Percentiles rank a stretch among this genome's conserved stretches.
Evolutionary conservation across 495 filamentous ascomycete genomes (phyloP).

Genomic region (Penicillium bovifimosum): DNA sequence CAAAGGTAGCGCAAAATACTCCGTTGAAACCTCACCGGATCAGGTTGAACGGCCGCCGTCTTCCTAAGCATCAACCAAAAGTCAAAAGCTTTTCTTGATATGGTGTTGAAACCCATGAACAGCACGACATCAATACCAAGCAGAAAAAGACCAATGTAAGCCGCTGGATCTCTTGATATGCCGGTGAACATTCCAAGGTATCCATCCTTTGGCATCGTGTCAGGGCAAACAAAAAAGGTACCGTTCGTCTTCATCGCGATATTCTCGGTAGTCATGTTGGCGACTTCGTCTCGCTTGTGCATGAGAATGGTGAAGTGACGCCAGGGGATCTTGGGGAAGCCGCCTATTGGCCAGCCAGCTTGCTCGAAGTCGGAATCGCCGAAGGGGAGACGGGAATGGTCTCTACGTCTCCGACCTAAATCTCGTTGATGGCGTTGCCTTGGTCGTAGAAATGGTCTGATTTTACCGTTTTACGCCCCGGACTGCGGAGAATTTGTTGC

Average conservation of each 20-base stretch:
- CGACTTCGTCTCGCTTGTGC: conserved; percentile 17
- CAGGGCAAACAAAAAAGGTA: not conserved
- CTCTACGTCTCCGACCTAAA: conserved; percentile 34
- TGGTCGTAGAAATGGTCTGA: conserved; percentile 29
- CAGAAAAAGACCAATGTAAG: not conserved
- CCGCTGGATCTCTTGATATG: not conserved
- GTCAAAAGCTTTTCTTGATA: rapidly evolving
- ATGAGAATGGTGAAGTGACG: conserved; percentile 40
- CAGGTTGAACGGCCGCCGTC: not conserved
- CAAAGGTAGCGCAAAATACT: not conserved
- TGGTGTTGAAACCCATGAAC: not conserved
- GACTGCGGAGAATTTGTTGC: conserved; percentile 31
- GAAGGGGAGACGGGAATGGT: conserved; percentile 37
- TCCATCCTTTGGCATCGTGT: not conserved
- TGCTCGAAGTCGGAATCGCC: conserved; percentile 33
- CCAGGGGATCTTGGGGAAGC: conserved; percentile 38
- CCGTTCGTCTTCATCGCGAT: not conserved
- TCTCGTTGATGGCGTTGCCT: conserved; percentile 37
- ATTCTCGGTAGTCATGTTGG: not conserved
- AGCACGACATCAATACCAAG: rapidly evolving
- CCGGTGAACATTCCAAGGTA: not conserved
- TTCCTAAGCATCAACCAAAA: not conserved
- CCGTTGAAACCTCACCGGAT: not conserved
- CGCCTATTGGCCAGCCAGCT: conserved; percentile 26
- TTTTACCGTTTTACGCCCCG: conserved; percentile 33